phyloP scores from a whole-genome alignment of 306 rosid genomes.

The Begonia fuchsioides region DNA sequence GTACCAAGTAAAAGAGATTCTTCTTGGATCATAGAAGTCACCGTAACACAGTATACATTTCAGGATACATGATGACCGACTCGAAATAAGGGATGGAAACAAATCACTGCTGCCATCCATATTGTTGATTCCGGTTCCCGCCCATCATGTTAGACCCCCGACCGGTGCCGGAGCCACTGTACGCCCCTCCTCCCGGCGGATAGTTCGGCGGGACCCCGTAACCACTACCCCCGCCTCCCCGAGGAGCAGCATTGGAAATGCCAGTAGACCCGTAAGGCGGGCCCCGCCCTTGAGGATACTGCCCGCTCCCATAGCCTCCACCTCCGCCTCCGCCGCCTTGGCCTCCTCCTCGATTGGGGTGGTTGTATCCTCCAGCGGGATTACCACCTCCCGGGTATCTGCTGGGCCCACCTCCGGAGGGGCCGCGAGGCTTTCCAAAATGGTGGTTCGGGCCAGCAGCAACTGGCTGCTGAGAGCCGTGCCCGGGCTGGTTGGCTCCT shows the following conservation, averaged over 20 bases:
- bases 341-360: conserved; percentile 30
- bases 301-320: conserved; percentile 22
- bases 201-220: conserved; percentile 34
- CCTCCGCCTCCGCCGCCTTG: conserved; percentile 28
- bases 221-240: conserved; percentile 31
- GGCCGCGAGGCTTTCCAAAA: conserved; percentile 36
- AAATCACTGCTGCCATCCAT: conserved; percentile 28
- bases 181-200: conserved; percentile 21
- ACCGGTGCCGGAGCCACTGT: conserved; percentile 26
- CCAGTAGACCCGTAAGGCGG: conserved; percentile 31
- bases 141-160: conserved; percentile 41
- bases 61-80: no score
- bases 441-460: conserved; percentile 35
- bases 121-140: conserved; percentile 35
- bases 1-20: no score
- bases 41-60: no score
- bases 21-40: no score
- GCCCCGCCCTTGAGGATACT: conserved; percentile 38
- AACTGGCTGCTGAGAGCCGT: conserved; percentile 25
- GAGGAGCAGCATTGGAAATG: conserved; percentile 29
- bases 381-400: conserved; percentile 27
- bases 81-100: no score
- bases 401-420: conserved; percentile 34
- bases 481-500: conserved; percentile 26
- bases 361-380: conserved; percentile 27